Percentiles rank a stretch among this genome's conserved stretches.
Conservation (phyloP, 352 stramenopile species). For the Blastocystis sp. region DNA sequence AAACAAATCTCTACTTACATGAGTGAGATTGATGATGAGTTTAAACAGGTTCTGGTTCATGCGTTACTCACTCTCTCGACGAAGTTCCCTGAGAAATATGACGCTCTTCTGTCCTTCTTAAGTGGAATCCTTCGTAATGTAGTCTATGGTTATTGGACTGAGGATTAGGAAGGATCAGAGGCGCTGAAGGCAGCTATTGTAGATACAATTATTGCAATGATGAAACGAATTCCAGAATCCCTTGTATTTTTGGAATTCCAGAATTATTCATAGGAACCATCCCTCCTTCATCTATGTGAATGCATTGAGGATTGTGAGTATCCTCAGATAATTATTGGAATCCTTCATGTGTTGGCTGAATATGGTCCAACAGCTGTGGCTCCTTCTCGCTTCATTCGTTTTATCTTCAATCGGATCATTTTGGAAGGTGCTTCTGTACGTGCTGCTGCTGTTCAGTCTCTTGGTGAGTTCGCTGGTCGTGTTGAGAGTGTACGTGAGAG, state of each 20-base stretch:
- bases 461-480: conserved; percentile 88
- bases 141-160: conserved; percentile 62
- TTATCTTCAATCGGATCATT: conserved; percentile 99
- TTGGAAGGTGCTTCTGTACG: conserved; percentile 91
- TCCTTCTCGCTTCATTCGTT: conserved; percentile 94
- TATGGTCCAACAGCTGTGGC: conserved; percentile 83
- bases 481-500: conserved; percentile 83
- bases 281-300: conserved; percentile 92
- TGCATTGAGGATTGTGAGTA: conserved; percentile 97
- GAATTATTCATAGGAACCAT: conserved; percentile 78
- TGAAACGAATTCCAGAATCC: conserved; percentile 87
- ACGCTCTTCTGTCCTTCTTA: conserved; percentile 91
- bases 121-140: conserved; percentile 87
- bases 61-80: conserved; percentile 91
- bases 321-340: conserved; percentile 71
- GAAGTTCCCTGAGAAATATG: conserved; percentile 94
- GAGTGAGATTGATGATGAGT: conserved; percentile 96
- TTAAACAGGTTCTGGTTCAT: conserved; percentile 96
- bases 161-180: conserved; percentile 80
- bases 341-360: conserved; percentile 65
- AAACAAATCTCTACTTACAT: conserved; percentile 96
- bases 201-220: conserved; percentile 89
- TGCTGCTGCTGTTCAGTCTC: conserved; percentile 86
- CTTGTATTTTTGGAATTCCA: not conserved
- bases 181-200: conserved; percentile 99